Evolutionary conservation across 495 filamentous ascomycete species (phyloP), one percentile per base, ranked within the genome.

Genomic region (Jackrogersella multiformis): DNA sequence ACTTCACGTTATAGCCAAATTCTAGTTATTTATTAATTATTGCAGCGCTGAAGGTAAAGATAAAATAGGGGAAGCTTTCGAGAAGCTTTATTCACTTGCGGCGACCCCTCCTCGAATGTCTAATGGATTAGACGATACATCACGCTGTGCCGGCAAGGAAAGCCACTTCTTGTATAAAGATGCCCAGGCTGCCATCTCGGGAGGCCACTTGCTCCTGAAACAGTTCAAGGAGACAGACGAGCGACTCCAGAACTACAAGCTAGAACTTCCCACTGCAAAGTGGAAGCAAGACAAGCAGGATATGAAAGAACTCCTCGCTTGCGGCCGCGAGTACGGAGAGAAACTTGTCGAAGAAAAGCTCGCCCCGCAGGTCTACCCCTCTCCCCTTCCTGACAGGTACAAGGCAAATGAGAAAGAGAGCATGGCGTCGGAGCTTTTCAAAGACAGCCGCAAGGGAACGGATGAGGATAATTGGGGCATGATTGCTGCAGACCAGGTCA

Each of bases 211-310:
- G 9, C 59, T 75, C 10, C 32, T 74, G 10, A 56, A 51, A 30
- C 44, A 61, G 1, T 77, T 76, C 63, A 71, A 73, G 30, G 63
- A 66, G 20, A 51, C 64, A 10, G 61, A 72, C 8, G 68, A 73
- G 20, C 66, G 54, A 45, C 61, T 72, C 6, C 59, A 67, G n/a
- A 45, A 53, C 0, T 48, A 70, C 5, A 68, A 68, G 26, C 15
- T 73, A 7, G 55, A 58, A 0, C 45, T 71, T 13, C 78, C 76
- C 2, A 66, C 61, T 8, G 69, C 68, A 38, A 66, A 53, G 16
- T 81, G 78, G 78, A 65, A 69, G 56, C 57, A 78, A 39, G 79
- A 81, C 34, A 67, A 72, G 13, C 53, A 70, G 42, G 63, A 76
- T 1, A 71, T 75, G 48, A 71, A 67, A 18, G 70, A 74, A 35